Conservation (phyloP, 768 basidiomycete species). For the Mycena latifolia region DNA sequence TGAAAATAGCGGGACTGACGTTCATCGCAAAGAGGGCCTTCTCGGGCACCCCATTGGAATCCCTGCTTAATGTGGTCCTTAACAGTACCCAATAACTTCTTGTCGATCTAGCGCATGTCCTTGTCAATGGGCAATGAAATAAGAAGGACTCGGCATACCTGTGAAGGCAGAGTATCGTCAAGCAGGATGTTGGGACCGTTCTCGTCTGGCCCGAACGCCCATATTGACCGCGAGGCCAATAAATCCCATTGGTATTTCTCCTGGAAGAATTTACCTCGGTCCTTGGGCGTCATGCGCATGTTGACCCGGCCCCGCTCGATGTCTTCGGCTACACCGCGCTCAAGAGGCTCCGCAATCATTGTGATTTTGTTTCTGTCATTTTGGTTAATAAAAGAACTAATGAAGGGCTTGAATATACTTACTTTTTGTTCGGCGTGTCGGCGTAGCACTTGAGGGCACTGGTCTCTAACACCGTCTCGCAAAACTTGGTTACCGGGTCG, state of each 20-base stretch:
- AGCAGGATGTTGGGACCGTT: conserved; percentile 93
- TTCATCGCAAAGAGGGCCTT: conserved; percentile 98
- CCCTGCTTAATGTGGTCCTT: conserved; percentile 98
- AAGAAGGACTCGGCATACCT: conserved; percentile 59
- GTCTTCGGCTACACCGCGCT: conserved; percentile 95
- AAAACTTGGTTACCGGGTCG: conserved; percentile 98
- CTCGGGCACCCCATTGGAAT: conserved; percentile 99
- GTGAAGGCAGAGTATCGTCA: conserved; percentile 96
- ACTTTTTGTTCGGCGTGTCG: conserved; percentile 99
- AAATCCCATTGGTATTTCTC: conserved; percentile 99
- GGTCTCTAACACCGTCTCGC: conserved; percentile 98
- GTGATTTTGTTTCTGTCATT: conserved; percentile 91
- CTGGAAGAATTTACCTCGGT: conserved; percentile 95
- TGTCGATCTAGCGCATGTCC: conserved; percentile 76
- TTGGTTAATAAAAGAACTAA: conserved; percentile 15
- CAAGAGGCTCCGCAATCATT: conserved; percentile 98
- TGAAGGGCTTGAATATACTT: conserved; percentile 42
- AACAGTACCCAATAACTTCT: conserved; percentile 89
- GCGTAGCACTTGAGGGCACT: conserved; percentile 99
- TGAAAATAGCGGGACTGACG: conserved; percentile 84
- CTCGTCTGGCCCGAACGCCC: conserved; percentile 99
- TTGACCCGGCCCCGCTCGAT: conserved; percentile 93
- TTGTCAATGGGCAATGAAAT: conserved; percentile 11
- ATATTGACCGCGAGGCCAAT: conserved; percentile 96
- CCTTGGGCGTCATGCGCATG: conserved; percentile 96